Conservation (phyloP, 176 grass and related monocot genomes). For the Olyra latifolia region DNA sequence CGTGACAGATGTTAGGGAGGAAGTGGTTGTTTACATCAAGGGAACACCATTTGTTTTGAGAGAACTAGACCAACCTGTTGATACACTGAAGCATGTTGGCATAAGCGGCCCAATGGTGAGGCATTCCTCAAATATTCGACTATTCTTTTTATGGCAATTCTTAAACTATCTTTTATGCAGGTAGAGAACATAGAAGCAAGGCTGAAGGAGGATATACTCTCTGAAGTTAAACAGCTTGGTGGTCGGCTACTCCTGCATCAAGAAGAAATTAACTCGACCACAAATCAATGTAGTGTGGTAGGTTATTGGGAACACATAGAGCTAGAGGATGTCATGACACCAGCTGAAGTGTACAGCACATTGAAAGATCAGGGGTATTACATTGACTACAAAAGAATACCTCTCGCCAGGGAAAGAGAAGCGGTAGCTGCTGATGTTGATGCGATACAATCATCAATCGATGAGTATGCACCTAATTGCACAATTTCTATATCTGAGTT, state of each 20-base stretch:
- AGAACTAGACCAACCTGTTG: slow-evolving; percentile 93
- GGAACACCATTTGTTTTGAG: slow-evolving; percentile 96
- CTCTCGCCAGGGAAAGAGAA: slow-evolving; percentile 93
- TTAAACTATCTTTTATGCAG: slow-evolving; percentile 52
- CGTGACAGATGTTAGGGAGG: slow-evolving; percentile 81
- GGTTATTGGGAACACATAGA: slow-evolving; percentile 96
- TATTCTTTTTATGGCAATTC: slow-evolving; percentile 15
- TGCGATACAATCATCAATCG: slow-evolving; percentile 77
- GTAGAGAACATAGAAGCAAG: slow-evolving; percentile 83
- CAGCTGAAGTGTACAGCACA: slow-evolving; percentile 72
- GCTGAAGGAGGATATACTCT: slow-evolving; percentile 94
- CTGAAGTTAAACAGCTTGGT: slow-evolving; percentile 69
- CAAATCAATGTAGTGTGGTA: slow-evolving; percentile 69
- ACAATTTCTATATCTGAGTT: slow-evolving; percentile 5
- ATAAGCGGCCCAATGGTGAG: slow-evolving; percentile 91
- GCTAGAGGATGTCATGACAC: slow-evolving; percentile 70
- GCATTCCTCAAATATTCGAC: slow-evolving; percentile 21
- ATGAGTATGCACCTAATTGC: slow-evolving; percentile 55
- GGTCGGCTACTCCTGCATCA: slow-evolving; percentile 85
- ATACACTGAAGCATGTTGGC: slow-evolving; percentile 99
- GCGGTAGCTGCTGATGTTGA: slow-evolving; percentile 95
- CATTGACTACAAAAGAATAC: slow-evolving; percentile 88
- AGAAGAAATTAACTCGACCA: slow-evolving; percentile 63
- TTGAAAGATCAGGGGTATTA: slow-evolving; percentile 69
- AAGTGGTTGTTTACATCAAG: slow-evolving; percentile 97